Evolutionary conservation across 2,329 filamentous ascomycete genomes (phyloP).

Genomic region (Cytospora piceicola): DNA sequence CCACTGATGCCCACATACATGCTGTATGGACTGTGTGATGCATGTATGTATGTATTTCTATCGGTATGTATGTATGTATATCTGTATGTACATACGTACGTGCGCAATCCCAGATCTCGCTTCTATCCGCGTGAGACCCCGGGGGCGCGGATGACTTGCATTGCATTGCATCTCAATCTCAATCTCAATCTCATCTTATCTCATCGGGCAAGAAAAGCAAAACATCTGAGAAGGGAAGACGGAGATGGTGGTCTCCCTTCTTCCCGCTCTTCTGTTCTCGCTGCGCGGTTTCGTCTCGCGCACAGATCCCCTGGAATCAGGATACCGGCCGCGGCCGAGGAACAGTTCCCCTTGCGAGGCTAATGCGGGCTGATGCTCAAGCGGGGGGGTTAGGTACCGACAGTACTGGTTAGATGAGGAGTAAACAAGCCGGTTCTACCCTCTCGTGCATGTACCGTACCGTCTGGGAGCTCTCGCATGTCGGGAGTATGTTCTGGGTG

Average conservation of each 20-base stretch:
- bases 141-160: background rate
- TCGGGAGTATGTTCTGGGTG: too few relatives aligned
- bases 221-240: background rate
- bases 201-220: background rate
- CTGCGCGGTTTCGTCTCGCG: background rate
- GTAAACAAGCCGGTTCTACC: background rate
- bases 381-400: too few relatives aligned
- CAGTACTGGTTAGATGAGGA: background rate
- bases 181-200: background rate
- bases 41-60: too few relatives aligned
- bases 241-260: background rate
- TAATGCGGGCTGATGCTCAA: background rate
- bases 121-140: slow-evolving; percentile 4
- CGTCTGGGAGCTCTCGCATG: too few relatives aligned
- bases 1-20: background rate
- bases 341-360: background rate
- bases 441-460: background rate
- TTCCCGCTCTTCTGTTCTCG: background rate
- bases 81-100: background rate
- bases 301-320: background rate
- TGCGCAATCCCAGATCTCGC: background rate
- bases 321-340: background rate
- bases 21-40: background rate
- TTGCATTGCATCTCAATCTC: slow-evolving; percentile 2
- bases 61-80: background rate